These are phyloP conservation scores for Aspergillus hortae DNA, from an alignment of 2,329 filamentous ascomycete genomes.

Conservation along the genomic window DNA sequence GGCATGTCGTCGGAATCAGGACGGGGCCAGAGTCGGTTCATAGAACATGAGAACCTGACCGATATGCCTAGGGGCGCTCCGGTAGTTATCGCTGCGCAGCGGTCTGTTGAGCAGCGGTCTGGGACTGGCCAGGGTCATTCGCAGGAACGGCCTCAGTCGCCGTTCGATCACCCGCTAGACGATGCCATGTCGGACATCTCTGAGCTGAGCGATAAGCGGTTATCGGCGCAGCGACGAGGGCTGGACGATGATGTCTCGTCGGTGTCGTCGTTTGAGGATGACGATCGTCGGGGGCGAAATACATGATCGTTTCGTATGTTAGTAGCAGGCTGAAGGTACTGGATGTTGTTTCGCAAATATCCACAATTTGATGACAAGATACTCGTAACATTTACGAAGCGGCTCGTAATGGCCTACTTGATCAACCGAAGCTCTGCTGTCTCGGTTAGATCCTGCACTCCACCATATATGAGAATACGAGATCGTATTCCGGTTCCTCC, in stretches of 20 bases:
- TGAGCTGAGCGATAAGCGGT: conserved; percentile 10
- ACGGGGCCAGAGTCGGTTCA: background rate
- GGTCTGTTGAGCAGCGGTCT: background rate
- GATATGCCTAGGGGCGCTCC: background rate
- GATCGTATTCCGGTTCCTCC: too few relatives aligned
- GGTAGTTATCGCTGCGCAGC: background rate
- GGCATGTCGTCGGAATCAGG: background rate
- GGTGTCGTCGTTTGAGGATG: conserved; percentile 29
- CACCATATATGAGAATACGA: too few relatives aligned
- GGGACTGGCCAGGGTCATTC: background rate
- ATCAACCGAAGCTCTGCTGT: too few relatives aligned
- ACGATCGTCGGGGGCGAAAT: conserved; percentile 3
- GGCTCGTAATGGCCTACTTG: too few relatives aligned
- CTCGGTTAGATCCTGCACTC: too few relatives aligned
- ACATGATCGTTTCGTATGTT: too few relatives aligned
- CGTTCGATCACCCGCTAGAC: conserved; percentile 21
- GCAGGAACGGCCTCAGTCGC: conserved; percentile 15
- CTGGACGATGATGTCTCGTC: conserved; percentile 28
- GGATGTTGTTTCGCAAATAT: too few relatives aligned
- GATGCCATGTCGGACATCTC: conserved; percentile 28
- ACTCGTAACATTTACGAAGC: too few relatives aligned
- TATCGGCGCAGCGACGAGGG: conserved; percentile 9
- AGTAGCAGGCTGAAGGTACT: too few relatives aligned
- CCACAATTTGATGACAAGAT: background rate
- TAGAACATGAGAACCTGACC: background rate